Conservation (phyloP, 1,284 basidiomycete species). For the Coniferiporia sulphurascens region DNA sequence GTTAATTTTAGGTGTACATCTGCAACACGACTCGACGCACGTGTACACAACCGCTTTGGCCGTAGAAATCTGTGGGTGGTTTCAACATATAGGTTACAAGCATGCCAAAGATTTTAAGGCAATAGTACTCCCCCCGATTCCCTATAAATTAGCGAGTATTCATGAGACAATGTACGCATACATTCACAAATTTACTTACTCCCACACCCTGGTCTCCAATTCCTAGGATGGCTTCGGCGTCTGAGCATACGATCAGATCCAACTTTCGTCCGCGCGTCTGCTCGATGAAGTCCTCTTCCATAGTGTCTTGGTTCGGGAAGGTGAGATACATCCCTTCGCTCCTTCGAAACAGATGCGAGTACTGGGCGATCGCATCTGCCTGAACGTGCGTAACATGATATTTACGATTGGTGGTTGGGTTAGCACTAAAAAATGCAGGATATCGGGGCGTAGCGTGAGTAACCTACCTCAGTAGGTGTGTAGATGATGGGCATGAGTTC, state of each 20-base stretch:
- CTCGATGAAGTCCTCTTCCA: slow-evolving; percentile 73
- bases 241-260: slow-evolving; percentile 75
- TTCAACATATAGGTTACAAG: slow-evolving; percentile 1
- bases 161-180: background rate
- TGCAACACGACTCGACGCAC: slow-evolving; percentile 31
- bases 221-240: slow-evolving; percentile 79
- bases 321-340: slow-evolving; percentile 69
- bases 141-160: slow-evolving; percentile 27
- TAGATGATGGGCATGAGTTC: slow-evolving; percentile 78
- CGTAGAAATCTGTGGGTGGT: slow-evolving; percentile 60
- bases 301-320: slow-evolving; percentile 58
- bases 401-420: background rate
- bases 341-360: slow-evolving; percentile 75
- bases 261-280: slow-evolving; percentile 57
- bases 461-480: slow-evolving; percentile 57
- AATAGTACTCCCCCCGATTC: slow-evolving; percentile 40
- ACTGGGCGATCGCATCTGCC: slow-evolving; percentile 76
- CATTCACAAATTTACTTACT: slow-evolving; percentile 31
- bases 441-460: background rate
- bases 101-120: background rate
- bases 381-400: slow-evolving; percentile 23
- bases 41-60: slow-evolving; percentile 88
- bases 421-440: background rate
- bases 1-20: background rate
- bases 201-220: slow-evolving; percentile 75